Conservation (phyloP, 2,329 filamentous ascomycete species). For the Monilinia fructicola region DNA sequence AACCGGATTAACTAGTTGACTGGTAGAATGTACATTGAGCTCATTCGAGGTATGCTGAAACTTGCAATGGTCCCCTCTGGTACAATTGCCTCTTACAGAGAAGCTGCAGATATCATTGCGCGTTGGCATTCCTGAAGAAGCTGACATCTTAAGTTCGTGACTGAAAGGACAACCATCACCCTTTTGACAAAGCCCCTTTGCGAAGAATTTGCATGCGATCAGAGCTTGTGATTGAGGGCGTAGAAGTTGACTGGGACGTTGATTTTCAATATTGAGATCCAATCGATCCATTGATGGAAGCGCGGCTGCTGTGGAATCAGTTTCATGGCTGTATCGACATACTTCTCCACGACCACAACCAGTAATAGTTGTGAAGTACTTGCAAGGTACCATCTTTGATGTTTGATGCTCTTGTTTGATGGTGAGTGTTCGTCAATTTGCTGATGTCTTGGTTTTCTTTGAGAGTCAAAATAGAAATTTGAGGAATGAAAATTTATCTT, state of each 20-base stretch:
- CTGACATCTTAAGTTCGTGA: background rate
- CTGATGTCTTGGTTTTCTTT: background rate
- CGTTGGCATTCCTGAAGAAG: background rate
- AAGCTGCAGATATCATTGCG: background rate
- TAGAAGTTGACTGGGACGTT: background rate
- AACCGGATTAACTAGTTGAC: background rate
- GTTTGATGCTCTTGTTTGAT: background rate
- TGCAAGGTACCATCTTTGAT: background rate
- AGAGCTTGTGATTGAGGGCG: background rate
- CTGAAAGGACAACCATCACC: background rate
- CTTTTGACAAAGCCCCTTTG: background rate
- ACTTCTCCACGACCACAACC: background rate
- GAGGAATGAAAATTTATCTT: background rate
- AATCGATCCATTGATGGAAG: background rate
- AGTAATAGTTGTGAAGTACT: background rate
- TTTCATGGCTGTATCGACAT: slow-evolving; percentile 1
- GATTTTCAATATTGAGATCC: background rate
- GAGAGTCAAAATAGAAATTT: background rate
- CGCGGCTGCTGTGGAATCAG: background rate
- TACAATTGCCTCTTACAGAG: background rate
- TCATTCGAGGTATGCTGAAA: background rate
- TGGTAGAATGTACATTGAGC: background rate
- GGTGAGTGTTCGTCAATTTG: background rate
- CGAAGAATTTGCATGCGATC: background rate
- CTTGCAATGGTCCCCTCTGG: background rate